These are phyloP conservation scores for Talaromyces thailandensis DNA, from an alignment of 495 filamentous ascomycete genomes.

Conservation along the genomic window DNA sequence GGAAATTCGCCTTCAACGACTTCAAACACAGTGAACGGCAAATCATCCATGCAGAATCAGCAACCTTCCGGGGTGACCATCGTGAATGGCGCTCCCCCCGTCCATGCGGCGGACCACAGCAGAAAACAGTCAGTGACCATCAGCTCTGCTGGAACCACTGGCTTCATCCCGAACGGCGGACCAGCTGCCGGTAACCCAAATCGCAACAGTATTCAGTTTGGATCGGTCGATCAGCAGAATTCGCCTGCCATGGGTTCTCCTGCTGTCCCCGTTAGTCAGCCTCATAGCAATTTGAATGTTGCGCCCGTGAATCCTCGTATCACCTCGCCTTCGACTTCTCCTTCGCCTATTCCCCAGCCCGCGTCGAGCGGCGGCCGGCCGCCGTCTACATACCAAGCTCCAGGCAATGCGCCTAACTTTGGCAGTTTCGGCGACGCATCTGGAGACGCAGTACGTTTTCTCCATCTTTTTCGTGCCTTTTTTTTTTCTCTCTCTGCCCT, in stretches of 20 bases:
- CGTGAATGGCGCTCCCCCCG: constrained; percentile 58
- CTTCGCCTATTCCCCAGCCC: constrained; percentile 82
- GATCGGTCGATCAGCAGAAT: constrained; percentile 51
- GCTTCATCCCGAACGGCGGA: constrained; percentile 68
- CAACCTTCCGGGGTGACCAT: constrained; percentile 59
- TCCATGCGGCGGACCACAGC: constrained; percentile 54
- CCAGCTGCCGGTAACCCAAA: constrained; percentile 47
- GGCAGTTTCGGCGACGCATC: constrained; percentile 60
- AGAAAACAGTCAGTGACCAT: constrained; percentile 85
- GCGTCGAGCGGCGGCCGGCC: constrained; percentile 79
- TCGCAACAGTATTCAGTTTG: constrained; percentile 66
- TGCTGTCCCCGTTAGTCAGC: constrained; percentile 39
- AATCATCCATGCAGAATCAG: constrained; percentile 51
- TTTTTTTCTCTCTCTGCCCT: neutral
- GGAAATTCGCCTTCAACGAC: constrained; percentile 69
- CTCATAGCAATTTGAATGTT: constrained; percentile 48
- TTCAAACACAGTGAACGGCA: constrained; percentile 64
- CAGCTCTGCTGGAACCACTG: constrained; percentile 64
- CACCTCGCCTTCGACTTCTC: constrained; percentile 66
- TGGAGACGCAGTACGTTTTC: constrained; percentile 34
- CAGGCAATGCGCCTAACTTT: constrained; percentile 61
- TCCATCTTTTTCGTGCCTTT: neutral
- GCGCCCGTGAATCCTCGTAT: constrained; percentile 56
- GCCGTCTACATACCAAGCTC: constrained; percentile 58
- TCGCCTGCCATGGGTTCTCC: constrained; percentile 58